Conservation (phyloP, 768 basidiomycete genomes). For the Cyclocybe cylindracea region DNA sequence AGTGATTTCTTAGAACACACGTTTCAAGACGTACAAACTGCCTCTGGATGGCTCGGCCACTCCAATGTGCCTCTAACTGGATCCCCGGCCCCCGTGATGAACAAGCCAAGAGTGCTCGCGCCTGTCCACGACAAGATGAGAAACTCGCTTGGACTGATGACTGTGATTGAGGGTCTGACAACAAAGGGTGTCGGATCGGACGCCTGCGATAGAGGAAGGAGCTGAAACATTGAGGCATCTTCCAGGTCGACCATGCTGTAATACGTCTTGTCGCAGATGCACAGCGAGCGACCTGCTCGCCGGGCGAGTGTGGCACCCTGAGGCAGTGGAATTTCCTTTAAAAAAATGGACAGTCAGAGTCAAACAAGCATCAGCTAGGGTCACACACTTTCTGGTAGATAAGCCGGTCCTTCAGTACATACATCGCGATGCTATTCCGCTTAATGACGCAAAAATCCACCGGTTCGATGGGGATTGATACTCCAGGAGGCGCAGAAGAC, state of each 20-base stretch:
- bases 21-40: slow-evolving; percentile 61
- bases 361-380: background rate
- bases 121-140: slow-evolving; percentile 87
- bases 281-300: slow-evolving; percentile 63
- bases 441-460: slow-evolving; percentile 79
- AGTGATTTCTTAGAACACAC: background rate
- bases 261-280: slow-evolving; percentile 68
- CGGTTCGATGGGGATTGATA: slow-evolving; percentile 41
- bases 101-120: slow-evolving; percentile 78
- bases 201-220: slow-evolving; percentile 82
- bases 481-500: slow-evolving; percentile 33
- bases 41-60: slow-evolving; percentile 79
- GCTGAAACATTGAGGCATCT: slow-evolving; percentile 64
- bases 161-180: slow-evolving; percentile 71
- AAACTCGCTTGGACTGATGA: slow-evolving; percentile 79
- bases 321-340: slow-evolving; percentile 72
- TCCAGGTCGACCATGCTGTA: slow-evolving; percentile 84
- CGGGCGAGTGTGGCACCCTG: slow-evolving; percentile 58
- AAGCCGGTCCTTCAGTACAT: slow-evolving; percentile 64
- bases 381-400: slow-evolving; percentile 55
- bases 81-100: slow-evolving; percentile 82
- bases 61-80: slow-evolving; percentile 88
- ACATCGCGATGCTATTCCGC: slow-evolving; percentile 61
- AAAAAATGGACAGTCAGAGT: background rate
- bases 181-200: slow-evolving; percentile 35